phyloP scores from a whole-genome alignment of 1,139 yeast genomes.

The Zygotorulaspora mrakii region DNA sequence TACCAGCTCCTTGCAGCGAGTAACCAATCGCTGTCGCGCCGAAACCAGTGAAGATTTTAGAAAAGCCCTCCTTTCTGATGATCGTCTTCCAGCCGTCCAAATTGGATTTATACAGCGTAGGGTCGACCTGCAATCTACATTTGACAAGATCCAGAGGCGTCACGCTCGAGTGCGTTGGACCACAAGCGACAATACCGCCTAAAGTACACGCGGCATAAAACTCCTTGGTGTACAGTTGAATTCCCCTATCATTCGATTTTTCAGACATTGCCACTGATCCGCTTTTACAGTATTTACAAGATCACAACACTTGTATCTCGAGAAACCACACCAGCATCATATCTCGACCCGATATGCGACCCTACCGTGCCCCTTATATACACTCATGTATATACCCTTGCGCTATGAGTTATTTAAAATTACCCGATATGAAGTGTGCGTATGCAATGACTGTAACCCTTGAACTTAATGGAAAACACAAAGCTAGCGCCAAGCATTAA shows the following conservation, averaged over 20 bases:
- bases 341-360: too few species aligned
- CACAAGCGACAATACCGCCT: slow-evolving; percentile 89
- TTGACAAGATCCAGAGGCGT: slow-evolving; percentile 92
- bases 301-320: too few species aligned
- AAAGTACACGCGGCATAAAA: slow-evolving; percentile 80
- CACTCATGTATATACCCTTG: too few species aligned
- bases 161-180: slow-evolving; percentile 90
- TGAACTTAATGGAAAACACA: too few species aligned
- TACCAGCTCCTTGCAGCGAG: slow-evolving; percentile 93
- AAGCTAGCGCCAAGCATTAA: too few species aligned
- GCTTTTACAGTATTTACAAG: too few species aligned
- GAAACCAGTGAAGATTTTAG: slow-evolving; percentile 76
- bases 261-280: slow-evolving; percentile 5
- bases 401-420: too few species aligned
- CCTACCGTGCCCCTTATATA: too few species aligned
- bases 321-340: too few species aligned
- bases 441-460: too few species aligned
- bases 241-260: slow-evolving; percentile 9
- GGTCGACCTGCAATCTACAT: slow-evolving; percentile 84
- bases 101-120: slow-evolving; percentile 67
- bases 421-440: too few species aligned
- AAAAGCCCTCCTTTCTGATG: slow-evolving; percentile 63
- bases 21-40: slow-evolving; percentile 92
- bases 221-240: slow-evolving; percentile 55
- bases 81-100: slow-evolving; percentile 75